phyloP scores from a whole-genome alignment of 116 monocot genomes.

The Iris pallida region DNA sequence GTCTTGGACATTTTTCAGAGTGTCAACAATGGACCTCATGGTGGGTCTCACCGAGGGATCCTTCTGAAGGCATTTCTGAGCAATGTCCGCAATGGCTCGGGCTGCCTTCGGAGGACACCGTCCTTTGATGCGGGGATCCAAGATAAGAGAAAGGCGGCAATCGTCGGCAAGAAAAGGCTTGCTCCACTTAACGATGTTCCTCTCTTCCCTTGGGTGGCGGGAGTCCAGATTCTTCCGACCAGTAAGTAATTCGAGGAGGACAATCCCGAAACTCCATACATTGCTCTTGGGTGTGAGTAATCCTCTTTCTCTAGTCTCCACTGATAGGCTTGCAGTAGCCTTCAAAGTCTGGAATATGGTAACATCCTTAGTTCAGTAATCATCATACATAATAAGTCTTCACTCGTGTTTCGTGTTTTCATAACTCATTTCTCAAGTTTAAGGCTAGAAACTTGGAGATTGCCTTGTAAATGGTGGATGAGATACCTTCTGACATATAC shows the following conservation, averaged over 20 bases:
- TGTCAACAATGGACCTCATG: conserved; percentile 70
- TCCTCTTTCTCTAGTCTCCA: conserved; percentile 78
- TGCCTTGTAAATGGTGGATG: conserved; percentile 65
- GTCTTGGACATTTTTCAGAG: conserved; percentile 59
- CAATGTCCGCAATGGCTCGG: conserved; percentile 67
- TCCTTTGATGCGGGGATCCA: conserved; percentile 79
- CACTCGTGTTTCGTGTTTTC: too few relatives aligned
- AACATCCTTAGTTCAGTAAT: too few relatives aligned
- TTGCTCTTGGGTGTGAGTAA: conserved; percentile 90
- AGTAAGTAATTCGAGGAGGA: conserved; percentile 82
- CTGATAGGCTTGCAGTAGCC: conserved; percentile 57
- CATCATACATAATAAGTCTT: not conserved
- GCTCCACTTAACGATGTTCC: conserved; percentile 86
- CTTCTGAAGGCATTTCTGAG: conserved; percentile 69
- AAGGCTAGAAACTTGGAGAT: too few relatives aligned
- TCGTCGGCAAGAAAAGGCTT: conserved; percentile 80
- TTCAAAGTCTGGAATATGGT: too few relatives aligned
- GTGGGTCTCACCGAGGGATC: conserved; percentile 88
- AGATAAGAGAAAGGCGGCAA: conserved; percentile 78
- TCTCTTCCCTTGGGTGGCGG: conserved; percentile 71
- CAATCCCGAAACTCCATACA: conserved; percentile 85
- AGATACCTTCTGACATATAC: conserved; percentile 66
- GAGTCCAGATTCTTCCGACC: conserved; percentile 79
- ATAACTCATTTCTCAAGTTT: too few relatives aligned
- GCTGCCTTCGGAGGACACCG: conserved; percentile 71